Evolutionary conservation across 2,329 filamentous ascomycete species (phyloP).

Genomic region (Pestalotiopsis sp.): DNA sequence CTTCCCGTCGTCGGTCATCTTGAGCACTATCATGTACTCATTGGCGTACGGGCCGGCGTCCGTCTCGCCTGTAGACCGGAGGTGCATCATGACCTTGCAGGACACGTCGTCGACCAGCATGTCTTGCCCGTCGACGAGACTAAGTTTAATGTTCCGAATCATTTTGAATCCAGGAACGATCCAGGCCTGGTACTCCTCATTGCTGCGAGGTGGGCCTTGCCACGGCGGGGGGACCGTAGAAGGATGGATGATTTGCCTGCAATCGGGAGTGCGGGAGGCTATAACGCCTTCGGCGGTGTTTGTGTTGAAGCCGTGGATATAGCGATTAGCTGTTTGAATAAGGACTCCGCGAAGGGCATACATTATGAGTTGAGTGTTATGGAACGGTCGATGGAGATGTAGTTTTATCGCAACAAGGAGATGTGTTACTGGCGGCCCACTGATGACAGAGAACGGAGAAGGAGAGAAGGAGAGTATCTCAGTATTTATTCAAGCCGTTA

Average conservation of each 20-base stretch:
- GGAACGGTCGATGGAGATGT: too few relatives aligned
- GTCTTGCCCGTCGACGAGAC: constrained; percentile 14
- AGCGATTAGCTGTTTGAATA: neutral
- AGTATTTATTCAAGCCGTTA: too few relatives aligned
- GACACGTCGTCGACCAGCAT: constrained; percentile 22
- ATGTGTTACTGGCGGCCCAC: too few relatives aligned
- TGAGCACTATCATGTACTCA: constrained; percentile 25
- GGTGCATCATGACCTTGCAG: constrained; percentile 22
- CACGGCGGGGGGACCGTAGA: constrained; percentile 9
- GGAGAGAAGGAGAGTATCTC: too few relatives aligned
- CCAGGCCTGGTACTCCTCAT: constrained; percentile 9
- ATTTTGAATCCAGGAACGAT: constrained; percentile 13
- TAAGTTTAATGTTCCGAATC: constrained; percentile 10
- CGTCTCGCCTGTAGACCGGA: constrained; percentile 22
- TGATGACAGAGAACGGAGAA: too few relatives aligned
- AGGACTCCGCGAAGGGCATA: neutral
- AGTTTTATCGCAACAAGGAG: too few relatives aligned
- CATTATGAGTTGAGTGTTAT: neutral
- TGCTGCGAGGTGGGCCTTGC: constrained; percentile 1
- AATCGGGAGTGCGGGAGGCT: constrained; percentile 16
- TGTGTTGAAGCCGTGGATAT: constrained; percentile 14
- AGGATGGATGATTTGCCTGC: constrained; percentile 11
- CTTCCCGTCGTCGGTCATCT: constrained; percentile 22
- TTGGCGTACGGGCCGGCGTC: constrained; percentile 22
- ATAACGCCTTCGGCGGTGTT: constrained; percentile 20